These are phyloP conservation scores for Nemophila menziesii DNA, from an alignment of 257 asterid species.

Conservation along the genomic window DNA sequence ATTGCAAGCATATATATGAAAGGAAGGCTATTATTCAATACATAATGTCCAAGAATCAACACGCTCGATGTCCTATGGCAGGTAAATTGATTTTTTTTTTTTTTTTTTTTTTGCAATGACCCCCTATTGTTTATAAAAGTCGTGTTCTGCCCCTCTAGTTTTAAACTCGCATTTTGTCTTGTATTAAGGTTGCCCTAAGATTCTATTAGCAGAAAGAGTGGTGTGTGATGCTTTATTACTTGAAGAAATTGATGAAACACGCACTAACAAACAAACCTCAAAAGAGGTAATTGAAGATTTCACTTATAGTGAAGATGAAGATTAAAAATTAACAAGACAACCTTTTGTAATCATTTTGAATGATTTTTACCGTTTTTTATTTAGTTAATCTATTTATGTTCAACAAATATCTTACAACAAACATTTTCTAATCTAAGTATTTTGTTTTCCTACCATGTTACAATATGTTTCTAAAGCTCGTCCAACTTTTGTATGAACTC, in stretches of 20 bases:
- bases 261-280: constrained; percentile 35
- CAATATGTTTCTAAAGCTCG: constrained; percentile 17
- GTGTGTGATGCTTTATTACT: constrained; percentile 53
- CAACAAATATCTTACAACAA: no score
- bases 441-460: no score
- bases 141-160: neutral
- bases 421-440: no score
- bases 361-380: no score
- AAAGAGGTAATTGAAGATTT: constrained; percentile 64
- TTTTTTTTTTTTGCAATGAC: neutral
- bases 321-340: no score
- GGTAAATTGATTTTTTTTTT: constrained; percentile 32
- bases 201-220: constrained; percentile 34
- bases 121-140: neutral
- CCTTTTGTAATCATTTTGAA: no score
- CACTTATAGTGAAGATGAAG: constrained; percentile 33
- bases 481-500: constrained; percentile 35
- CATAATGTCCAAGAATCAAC: constrained; percentile 28
- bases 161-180: neutral
- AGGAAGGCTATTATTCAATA: constrained; percentile 44
- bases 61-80: constrained; percentile 61
- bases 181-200: constrained; percentile 69
- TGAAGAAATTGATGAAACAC: constrained; percentile 73
- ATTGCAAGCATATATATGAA: constrained; percentile 92
- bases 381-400: no score